Evolutionary conservation across 2,329 filamentous ascomycete species (phyloP), one percentile per base, ranked within the genome.

Genomic region (Didymella keratinophila): DNA sequence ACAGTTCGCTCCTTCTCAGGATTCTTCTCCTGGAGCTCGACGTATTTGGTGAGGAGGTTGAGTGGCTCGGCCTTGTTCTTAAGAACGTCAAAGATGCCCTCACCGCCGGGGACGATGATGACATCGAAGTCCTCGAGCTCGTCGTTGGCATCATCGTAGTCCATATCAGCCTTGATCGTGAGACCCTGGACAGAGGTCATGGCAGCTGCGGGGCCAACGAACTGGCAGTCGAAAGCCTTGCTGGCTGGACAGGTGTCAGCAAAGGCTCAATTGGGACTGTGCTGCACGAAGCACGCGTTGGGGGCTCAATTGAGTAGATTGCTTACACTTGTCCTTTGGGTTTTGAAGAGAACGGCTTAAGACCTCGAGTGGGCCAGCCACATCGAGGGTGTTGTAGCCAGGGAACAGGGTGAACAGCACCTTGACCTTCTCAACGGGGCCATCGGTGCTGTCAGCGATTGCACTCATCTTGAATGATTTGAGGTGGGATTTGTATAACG

Each of bases 1-100:
- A 95, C 82, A 48, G 91, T 93, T 68, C 92, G 90, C 82, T 96
- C 92, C 70, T 89, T 89, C 71, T 83, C 83, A 12, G 91, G 89
- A 69, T 93, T 90, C 70, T 86, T 87, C 82, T 91, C 87, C 80
- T 95, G 91, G 57, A 94, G 82, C 74, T 93, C 89, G 64, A 89
- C 86, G 78, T 89, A 95, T 71, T 89, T 88, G 68, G 85, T 84
- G 82, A 95, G 91, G 74, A 94, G 82, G 62, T 82, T 80, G 62
- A 93, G 82, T 21, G 74, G 72, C 68, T 77, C 86, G 51, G 82
- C 77, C 73, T 90, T 89, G 71, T 83, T 79, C 78, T 91, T 87
- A 72, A 93, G 78, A 62, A 92, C 77, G 36, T 81, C 78, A 27
- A 88, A 73, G 63, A 76, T 84, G 58, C 81, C 80, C 73, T 86